Evolutionary conservation across 768 basidiomycete genomes (phyloP), one percentile per base, ranked within the genome.

Genomic region (Suillus americanus): DNA sequence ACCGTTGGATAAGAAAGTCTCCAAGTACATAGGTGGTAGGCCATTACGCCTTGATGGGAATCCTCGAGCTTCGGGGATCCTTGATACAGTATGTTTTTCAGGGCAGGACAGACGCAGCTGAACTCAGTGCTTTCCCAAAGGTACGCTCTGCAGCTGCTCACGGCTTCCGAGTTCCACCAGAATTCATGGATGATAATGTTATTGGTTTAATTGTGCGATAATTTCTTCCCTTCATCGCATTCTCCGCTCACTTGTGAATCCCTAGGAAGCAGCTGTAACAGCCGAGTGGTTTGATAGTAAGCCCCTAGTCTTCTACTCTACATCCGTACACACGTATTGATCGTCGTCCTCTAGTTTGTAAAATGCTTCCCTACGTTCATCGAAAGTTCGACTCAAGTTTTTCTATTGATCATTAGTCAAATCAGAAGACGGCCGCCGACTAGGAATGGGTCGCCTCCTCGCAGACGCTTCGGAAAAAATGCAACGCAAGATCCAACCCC

Each of bases 401-500:
- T 14, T 65, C 43, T 8, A 43, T 48, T 48, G 43, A 63, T 72
- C 71, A 62, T 69, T 64, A 89, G 91, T 92, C 74, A 86, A 86
- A 73, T 85, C 85, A 0, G 87, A 89, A 69, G 91, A 92, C 79
- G 89, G 91, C 62, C 83, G 89, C 1, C 81, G 86, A 45, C 78
- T 95, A 5, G 91, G 89, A 1, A 89, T 93, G 89, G 93, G 92
- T 1, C 86, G 84, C 12, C 80, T 94, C 13, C 81, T 95, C 3
- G 79, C 81, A 9, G 89, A 91, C 56, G 72, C 94, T 46, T 77
- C 82, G n/a, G 70, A 73, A 35, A 88, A 86, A 70, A 88, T 94
- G 85, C 80, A 86, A 62, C 72, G 74, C 51, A 90, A 91, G 73
- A 79, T 81, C 1, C 74, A 80, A 10, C 69, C 79, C 35, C 81